These are phyloP conservation scores for Kodamaea fukazawae DNA, from an alignment of 805 yeast genomes.

Conservation along the genomic window DNA sequence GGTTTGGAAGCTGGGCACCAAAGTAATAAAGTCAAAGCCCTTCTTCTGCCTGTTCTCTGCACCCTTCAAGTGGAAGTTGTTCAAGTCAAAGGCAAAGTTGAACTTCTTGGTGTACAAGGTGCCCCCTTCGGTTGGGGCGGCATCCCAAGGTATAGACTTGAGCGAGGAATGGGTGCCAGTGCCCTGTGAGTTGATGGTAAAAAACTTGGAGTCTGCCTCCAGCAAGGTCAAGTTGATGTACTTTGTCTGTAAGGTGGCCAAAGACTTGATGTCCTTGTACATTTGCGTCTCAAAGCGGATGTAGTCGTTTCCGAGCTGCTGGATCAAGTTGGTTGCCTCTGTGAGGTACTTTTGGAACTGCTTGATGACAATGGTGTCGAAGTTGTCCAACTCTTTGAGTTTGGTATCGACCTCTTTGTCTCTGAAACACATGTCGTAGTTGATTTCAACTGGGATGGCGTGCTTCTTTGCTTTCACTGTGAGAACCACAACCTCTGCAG, in stretches of 20 bases:
- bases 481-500: conserved; percentile 35
- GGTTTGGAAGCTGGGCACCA: conserved; percentile 41
- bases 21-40: conserved; percentile 28
- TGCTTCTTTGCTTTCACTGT: conserved; percentile 35
- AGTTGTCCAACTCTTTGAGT: conserved; percentile 25
- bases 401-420: conserved; percentile 30
- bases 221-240: conserved; percentile 29
- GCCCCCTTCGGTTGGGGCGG: conserved; percentile 14
- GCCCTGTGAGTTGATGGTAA: conserved; percentile 12
- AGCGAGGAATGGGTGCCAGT: conserved; percentile 22
- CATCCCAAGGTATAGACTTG: conserved; percentile 31
- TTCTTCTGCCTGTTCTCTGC: conserved; percentile 14
- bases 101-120: conserved; percentile 28
- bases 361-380: conserved; percentile 32
- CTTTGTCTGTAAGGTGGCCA: conserved; percentile 35
- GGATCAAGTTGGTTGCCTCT: conserved; percentile 27
- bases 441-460: conserved; percentile 38
- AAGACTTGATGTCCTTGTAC: conserved; percentile 33
- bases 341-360: conserved; percentile 28
- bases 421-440: conserved; percentile 37
- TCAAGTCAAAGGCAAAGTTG: conserved; percentile 27
- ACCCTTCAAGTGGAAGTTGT: conserved; percentile 29
- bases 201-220: conserved; percentile 18
- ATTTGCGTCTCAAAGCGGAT: conserved; percentile 35
- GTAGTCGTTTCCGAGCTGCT: conserved; percentile 33